phyloP scores from a whole-genome alignment of 305 asterid genomes.

The Euphrasia arctica region DNA sequence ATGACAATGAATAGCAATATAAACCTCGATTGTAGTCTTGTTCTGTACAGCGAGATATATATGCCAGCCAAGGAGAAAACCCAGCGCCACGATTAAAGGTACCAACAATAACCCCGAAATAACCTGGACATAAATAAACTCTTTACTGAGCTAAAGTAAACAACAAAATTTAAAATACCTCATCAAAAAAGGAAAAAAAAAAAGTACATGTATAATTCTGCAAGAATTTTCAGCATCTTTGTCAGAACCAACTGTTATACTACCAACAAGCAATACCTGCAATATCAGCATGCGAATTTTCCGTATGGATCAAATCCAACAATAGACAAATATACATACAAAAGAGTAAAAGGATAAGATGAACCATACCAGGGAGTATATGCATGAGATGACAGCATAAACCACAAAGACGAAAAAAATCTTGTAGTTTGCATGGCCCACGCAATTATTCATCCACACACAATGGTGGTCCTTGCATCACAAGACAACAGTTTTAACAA shows the following conservation, averaged over 20 bases:
- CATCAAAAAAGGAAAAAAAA: not conserved
- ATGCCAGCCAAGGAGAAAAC: slow-evolving; percentile 64
- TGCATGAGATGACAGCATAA: slow-evolving; percentile 66
- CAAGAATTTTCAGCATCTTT: slow-evolving; percentile 47
- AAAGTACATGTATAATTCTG: slow-evolving; percentile 57
- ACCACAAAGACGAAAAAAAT: slow-evolving; percentile 68
- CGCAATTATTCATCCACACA: slow-evolving; percentile 93
- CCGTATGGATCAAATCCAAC: not conserved
- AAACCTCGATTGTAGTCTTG: slow-evolving; percentile 89
- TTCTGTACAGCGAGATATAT: slow-evolving; percentile 58
- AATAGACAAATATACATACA: not conserved
- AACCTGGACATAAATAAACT: slow-evolving; percentile 46
- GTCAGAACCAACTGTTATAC: slow-evolving; percentile 51
- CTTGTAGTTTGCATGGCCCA: slow-evolving; percentile 94
- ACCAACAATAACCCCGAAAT: slow-evolving; percentile 70
- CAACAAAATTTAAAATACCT: slow-evolving; percentile 15
- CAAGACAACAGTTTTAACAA: slow-evolving; percentile 40
- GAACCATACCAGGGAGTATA: slow-evolving; percentile 79
- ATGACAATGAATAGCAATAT: slow-evolving; percentile 14
- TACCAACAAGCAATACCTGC: slow-evolving; percentile 76
- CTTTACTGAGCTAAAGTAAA: slow-evolving; percentile 25
- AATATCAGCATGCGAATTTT: slow-evolving; percentile 18
- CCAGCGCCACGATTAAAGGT: slow-evolving; percentile 65
- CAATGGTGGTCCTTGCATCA: slow-evolving; percentile 95
- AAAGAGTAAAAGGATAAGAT: not conserved